Percentiles rank a stretch among this genome's conserved stretches.
phyloP scores from a whole-genome alignment of 2,329 filamentous ascomycete genomes.

The Akanthomyces muscarius region DNA sequence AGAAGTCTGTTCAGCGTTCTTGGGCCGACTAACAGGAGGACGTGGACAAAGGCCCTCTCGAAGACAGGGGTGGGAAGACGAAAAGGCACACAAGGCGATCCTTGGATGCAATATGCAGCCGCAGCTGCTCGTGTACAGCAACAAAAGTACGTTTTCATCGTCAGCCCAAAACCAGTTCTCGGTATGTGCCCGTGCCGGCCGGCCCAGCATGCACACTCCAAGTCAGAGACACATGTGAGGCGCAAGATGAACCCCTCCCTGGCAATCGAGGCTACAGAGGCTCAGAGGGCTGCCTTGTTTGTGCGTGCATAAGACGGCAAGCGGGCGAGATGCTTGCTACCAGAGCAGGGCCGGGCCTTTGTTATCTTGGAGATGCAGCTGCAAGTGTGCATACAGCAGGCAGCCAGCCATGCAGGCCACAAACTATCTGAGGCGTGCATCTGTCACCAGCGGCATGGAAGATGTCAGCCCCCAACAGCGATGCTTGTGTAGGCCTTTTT shows the following conservation, averaged over 20 bases:
- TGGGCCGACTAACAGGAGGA: neutral
- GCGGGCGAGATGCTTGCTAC: no score
- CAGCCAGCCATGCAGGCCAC: slow-evolving; percentile 6
- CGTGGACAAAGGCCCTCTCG: neutral
- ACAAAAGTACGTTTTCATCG: neutral
- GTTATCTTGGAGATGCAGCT: neutral
- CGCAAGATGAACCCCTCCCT: neutral
- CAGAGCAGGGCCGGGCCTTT: no score
- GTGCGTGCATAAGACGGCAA: neutral
- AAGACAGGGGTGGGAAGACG: neutral
- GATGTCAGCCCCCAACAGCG: slow-evolving; percentile 4
- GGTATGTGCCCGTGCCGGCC: neutral
- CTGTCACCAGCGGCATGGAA: neutral
- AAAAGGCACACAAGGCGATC: neutral
- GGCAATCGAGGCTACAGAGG: neutral
- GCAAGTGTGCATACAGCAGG: neutral
- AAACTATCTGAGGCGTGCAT: slow-evolving; percentile 8
- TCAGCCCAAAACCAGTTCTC: neutral
- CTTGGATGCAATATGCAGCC: neutral
- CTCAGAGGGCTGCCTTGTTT: neutral
- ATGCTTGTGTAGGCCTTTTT: neutral
- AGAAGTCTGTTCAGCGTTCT: neutral
- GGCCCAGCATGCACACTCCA: neutral
- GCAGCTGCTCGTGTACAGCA: neutral
- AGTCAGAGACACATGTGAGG: neutral